Evolutionary conservation across 208 protist species (phyloP).

Genomic region (Wallacemonas rigidus): DNA sequence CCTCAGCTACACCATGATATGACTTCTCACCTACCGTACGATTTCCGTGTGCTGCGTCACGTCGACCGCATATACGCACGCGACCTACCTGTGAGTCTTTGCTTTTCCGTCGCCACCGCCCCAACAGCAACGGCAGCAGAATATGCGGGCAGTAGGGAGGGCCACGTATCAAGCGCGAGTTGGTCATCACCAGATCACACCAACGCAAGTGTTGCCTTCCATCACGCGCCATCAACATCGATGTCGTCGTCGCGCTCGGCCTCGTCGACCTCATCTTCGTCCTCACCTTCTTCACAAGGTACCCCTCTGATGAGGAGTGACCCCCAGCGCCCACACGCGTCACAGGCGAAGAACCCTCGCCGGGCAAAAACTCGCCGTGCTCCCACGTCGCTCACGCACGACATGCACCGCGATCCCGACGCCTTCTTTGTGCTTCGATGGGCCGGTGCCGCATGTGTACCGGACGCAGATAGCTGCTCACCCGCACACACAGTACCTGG

Average conservation of each 20-base stretch:
- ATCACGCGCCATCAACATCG: conserved; percentile 11
- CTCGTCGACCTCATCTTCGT: not conserved
- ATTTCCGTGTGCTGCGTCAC: conserved; percentile 45
- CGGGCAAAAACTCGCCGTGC: not conserved
- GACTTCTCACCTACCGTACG: conserved; percentile 29
- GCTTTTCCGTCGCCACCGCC: not conserved
- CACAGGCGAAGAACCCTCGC: not conserved
- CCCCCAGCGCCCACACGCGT: not conserved
- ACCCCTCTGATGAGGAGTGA: not conserved
- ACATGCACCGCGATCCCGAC: not conserved
- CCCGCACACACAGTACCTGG: not conserved
- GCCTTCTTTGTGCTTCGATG: conserved; percentile 5
- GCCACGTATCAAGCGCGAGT: no score
- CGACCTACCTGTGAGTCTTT: conserved; percentile 26
- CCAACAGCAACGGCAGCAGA: not conserved
- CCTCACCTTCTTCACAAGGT: not conserved
- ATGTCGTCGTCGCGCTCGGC: not conserved
- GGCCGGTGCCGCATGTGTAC: not conserved
- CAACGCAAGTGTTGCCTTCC: not conserved
- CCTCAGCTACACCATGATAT: not conserved
- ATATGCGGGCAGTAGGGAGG: not conserved
- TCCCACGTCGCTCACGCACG: not conserved
- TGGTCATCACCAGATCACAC: no score
- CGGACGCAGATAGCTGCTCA: no score
- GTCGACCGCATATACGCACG: conserved; percentile 38